Percentiles rank a stretch among this genome's conserved stretches.
These are phyloP conservation scores for Pecoramyces ruminantium DNA, from an alignment of 192 early-diverging fungal species.

Conservation along the genomic window DNA sequence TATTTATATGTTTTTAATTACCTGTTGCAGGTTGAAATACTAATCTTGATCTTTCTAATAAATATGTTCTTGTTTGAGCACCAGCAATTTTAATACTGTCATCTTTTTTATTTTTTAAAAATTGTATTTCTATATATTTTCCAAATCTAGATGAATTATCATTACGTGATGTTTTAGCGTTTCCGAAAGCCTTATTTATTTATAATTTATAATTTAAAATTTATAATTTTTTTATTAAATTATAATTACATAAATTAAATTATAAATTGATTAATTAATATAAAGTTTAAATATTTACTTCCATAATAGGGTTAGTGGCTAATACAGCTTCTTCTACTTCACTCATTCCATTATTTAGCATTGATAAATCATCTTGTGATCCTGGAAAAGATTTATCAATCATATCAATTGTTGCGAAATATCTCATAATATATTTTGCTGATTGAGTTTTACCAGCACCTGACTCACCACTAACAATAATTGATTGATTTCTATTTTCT, in stretches of 20 bases:
- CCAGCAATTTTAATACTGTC: slow-evolving; percentile 61
- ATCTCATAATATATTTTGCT: slow-evolving; percentile 95
- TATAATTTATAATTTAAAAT: no score
- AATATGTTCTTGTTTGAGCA: slow-evolving; percentile 87
- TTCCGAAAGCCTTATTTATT: slow-evolving; percentile 62
- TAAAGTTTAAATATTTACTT: slow-evolving; percentile 25
- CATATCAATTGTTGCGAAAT: slow-evolving; percentile 57
- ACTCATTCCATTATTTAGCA: slow-evolving; percentile 24
- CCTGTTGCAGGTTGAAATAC: slow-evolving; percentile 75
- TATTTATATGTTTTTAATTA: neutral
- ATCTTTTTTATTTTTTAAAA: slow-evolving; percentile 39
- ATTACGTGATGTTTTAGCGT: slow-evolving; percentile 97
- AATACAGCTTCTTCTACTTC: slow-evolving; percentile 67
- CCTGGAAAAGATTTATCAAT: slow-evolving; percentile 9
- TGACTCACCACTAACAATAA: slow-evolving; percentile 91
- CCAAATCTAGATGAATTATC: slow-evolving; percentile 97
- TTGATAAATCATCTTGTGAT: neutral
- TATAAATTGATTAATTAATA: no score
- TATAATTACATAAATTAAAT: no score
- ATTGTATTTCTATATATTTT: slow-evolving; percentile 95
- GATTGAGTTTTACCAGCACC: slow-evolving; percentile 93
- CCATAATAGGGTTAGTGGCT: slow-evolving; percentile 96
- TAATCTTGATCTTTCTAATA: slow-evolving; percentile 88
- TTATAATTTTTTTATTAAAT: no score
- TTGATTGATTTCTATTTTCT: slow-evolving; percentile 86